Evolutionary conservation across 192 early-diverging fungal species (phyloP), one percentile per base, ranked within the genome.

Genomic region (Coemansia sp.): DNA sequence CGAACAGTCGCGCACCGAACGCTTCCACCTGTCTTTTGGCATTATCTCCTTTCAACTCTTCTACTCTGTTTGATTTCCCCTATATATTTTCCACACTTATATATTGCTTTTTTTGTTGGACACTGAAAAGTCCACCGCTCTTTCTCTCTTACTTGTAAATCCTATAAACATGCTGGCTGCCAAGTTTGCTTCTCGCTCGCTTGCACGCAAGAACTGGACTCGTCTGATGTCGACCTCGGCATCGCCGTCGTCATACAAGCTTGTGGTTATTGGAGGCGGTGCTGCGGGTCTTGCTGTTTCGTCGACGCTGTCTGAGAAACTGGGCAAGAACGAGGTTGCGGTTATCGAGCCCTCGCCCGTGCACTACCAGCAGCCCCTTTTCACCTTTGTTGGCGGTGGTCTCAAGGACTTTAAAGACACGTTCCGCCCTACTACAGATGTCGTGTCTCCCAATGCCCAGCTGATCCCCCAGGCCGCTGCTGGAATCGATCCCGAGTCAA

Each of bases 321-420:
- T 91, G n/a, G 88, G 89, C 65, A 80, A 85, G 63, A 78, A 85
- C 45, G 78, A 88, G 32, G 88, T 93, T 6, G 90, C 91, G n/a
- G 85, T 93, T 38, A 79, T 93, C 56, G 92, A 93, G 57, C 91
- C 92, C 32, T 87, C 92, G 0, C 69, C 67, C 51, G 80, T 78
- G 3, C 91, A 93, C 82, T 91, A 91, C 75, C 93, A 94, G 76
- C 94, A 95, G 86, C 94, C 94, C 38, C 71, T 95, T 58, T 95
- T 92, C 86, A 95, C 94, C 14, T 93, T 93, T 89, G 94, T 95
- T 48, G 94, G 94, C 43, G 91, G 83, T 59, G 94, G 94, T 18
- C 75, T 95, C 63, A 95, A 95, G 86, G 61, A 88, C 37, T 87
- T 95, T 58, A 71, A 64, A 3, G 91, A 93, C 53, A 89, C 91